Conservation (phyloP, 345 rosid species). For the Excoecaria cochinchinensis region DNA sequence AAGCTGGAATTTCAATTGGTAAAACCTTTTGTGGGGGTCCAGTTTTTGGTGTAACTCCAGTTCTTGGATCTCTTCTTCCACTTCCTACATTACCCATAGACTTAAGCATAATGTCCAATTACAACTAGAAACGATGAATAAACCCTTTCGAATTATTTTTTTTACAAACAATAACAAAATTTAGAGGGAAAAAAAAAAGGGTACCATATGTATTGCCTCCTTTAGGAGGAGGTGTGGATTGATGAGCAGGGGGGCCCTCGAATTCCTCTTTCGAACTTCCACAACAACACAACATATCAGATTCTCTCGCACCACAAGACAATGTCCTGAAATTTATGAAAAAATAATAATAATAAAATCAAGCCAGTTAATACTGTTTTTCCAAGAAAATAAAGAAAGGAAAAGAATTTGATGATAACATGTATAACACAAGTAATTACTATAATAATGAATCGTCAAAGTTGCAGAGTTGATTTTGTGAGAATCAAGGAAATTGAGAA, state of each 20-base stretch:
- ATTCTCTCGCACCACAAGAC: neutral
- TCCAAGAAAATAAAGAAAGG: no score
- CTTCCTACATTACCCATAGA: slow-evolving; percentile 29
- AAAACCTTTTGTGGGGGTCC: slow-evolving; percentile 74
- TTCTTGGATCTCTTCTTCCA: slow-evolving; percentile 70
- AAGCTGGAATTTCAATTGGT: slow-evolving; percentile 70
- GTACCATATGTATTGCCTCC: slow-evolving; percentile 48
- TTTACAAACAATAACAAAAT: no score
- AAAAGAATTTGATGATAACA: no score
- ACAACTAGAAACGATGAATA: no score
- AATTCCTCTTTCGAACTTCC: slow-evolving; percentile 82
- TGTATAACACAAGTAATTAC: no score
- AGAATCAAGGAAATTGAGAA: neutral
- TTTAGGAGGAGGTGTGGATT: slow-evolving; percentile 65
- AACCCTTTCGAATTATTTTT: no score
- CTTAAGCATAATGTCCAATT: no score
- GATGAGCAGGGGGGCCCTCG: slow-evolving; percentile 51
- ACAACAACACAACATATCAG: slow-evolving; percentile 82
- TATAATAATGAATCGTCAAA: neutral
- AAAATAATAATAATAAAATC: neutral
- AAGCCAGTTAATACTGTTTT: no score
- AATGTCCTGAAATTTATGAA: slow-evolving; percentile 5
- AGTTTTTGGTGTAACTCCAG: slow-evolving; percentile 42
- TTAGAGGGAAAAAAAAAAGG: neutral
- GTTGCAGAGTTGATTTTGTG: neutral